These are phyloP conservation scores for Paraglomus brasilianum DNA, from an alignment of 192 early-diverging fungal species.

Conservation along the genomic window DNA sequence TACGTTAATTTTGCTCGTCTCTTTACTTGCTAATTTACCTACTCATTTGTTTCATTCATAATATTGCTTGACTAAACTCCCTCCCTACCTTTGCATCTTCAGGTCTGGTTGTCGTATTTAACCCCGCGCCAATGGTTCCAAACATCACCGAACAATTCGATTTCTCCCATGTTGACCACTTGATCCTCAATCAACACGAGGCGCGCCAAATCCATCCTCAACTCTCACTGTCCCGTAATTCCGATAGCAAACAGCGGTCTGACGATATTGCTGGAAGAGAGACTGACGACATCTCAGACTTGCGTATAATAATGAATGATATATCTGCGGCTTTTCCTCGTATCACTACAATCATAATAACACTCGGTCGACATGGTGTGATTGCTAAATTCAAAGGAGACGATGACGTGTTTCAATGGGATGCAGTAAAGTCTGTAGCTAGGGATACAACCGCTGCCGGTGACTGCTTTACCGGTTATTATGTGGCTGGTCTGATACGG, in stretches of 20 bases:
- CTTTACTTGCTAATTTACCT: neutral
- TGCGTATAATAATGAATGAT: conserved; percentile 4
- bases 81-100: neutral
- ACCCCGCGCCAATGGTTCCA: conserved; percentile 77
- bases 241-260: conserved; percentile 29
- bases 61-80: neutral
- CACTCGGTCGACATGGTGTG: conserved; percentile 67
- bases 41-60: neutral
- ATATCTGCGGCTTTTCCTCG: conserved; percentile 45
- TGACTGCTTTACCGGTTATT: conserved; percentile 70
- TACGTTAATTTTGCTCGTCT: neutral
- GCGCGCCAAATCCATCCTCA: conserved; percentile 47
- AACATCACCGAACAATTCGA: conserved; percentile 46
- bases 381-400: conserved; percentile 46
- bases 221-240: conserved; percentile 35
- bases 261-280: neutral
- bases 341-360: conserved; percentile 63
- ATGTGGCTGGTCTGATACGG: conserved; percentile 55
- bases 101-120: conserved; percentile 76
- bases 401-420: conserved; percentile 42
- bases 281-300: neutral
- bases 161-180: conserved; percentile 64
- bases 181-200: conserved; percentile 84
- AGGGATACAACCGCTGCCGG: conserved; percentile 64
- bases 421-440: conserved; percentile 46